Base-by-base conservation (phyloP, 306 rosid genomes). In the Castanospermum australe region DNA sequence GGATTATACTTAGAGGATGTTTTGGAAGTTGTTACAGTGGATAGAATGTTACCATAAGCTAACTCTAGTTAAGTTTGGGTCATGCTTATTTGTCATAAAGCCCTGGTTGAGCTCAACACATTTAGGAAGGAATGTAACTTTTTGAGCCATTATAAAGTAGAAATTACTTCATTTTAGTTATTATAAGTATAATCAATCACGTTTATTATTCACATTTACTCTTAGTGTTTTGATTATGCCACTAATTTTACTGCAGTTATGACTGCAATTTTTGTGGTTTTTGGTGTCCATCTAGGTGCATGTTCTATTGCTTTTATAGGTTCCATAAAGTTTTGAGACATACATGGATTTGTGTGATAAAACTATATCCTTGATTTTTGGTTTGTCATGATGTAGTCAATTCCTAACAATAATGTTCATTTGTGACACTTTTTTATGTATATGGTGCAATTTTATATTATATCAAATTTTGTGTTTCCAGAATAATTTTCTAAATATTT, bases 1-100 rank as follows among this genome's bases (percentile, higher is more conserved):
- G 75, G 36, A 52, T 54, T 63, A 13, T 25, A 52, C 57, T 63
- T 44, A 2, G 36, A 60, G 60, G 42, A 47, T 39, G 36, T 76
- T 41, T 76, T 77, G 59, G 57, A 77, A 81, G 81, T 21, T 32
- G 21, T 73, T 47, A 66, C 45, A 42, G 45, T 63, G 61, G 36
- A 65, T 38, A 28, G 65, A 55, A 47, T 70, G 77, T 50, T 85
- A 32, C 36, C 50, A 64, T 47, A 60, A 76, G 25, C 67, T 15
- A 48, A 39, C 59, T 48, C 47, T 64, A 50, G 60, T 67, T 48
- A 81, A 68, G 12, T 22, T 48, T 39, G 36, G 57, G 35, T 51
- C 50, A 67, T 50, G 65, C 64, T 72, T 73, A 12, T 59, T 68
- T n/a, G n/a, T n/a, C n/a, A n/a, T n/a, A n/a, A n/a, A n/a, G n/a